Evolutionary conservation across 306 rosid species (phyloP).

Genomic region (Ziziphus jujuba): DNA sequence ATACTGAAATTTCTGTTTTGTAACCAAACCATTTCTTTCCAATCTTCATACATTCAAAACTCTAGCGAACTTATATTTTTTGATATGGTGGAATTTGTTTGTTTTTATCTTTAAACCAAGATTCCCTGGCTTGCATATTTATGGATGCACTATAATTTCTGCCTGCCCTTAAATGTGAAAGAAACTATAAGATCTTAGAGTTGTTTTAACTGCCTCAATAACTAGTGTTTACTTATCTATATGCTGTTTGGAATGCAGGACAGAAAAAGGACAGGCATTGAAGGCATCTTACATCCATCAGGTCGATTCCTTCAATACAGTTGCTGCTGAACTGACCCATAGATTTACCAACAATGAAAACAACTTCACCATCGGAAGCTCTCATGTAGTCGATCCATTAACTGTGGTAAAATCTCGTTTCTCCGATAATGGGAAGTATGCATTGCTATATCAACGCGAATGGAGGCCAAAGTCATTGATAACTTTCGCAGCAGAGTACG

Average conservation of each 20-base stretch:
- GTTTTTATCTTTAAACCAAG: no score
- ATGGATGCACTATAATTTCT: no score
- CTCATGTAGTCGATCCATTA: conserved; percentile 55
- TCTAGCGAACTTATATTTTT: no score
- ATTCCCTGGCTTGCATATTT: no score
- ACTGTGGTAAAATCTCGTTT: conserved; percentile 71
- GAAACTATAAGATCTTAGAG: neutral
- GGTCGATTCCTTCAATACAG: conserved; percentile 57
- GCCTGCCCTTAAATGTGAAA: neutral
- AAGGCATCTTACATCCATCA: conserved; percentile 84
- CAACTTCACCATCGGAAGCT: conserved; percentile 74
- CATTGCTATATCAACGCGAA: conserved; percentile 69
- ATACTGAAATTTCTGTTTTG: no score
- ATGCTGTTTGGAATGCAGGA: conserved; percentile 47
- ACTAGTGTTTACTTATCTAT: neutral
- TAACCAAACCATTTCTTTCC: no score
- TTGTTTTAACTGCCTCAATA: neutral
- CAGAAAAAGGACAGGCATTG: conserved; percentile 71
- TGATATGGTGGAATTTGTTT: no score
- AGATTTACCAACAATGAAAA: conserved; percentile 61
- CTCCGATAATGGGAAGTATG: conserved; percentile 71
- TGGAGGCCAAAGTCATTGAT: conserved; percentile 94
- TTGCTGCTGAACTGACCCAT: conserved; percentile 83
- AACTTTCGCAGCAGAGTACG: conserved; percentile 79
- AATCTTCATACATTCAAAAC: no score